Conservation (phyloP, 116 monocot species). For the Cymodocea nodosa region DNA sequence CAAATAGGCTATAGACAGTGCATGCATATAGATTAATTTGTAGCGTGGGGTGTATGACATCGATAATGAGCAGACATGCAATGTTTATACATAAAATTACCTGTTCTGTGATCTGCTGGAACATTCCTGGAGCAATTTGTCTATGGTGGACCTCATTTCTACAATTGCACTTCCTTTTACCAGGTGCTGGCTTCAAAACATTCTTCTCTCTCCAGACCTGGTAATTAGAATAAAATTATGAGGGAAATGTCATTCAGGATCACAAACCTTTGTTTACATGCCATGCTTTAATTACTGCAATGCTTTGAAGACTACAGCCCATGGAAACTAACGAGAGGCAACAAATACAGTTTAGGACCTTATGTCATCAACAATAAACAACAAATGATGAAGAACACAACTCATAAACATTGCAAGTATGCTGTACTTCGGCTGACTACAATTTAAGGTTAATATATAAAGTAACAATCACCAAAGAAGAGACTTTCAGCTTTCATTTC, state of each 20-base stretch:
- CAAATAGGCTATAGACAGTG: background rate
- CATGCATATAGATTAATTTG: background rate
- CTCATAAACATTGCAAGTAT: too few species aligned
- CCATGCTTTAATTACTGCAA: too few species aligned
- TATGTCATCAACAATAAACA: too few species aligned
- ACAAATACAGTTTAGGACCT: too few species aligned
- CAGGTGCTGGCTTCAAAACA: conserved; percentile 91
- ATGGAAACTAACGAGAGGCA: too few species aligned
- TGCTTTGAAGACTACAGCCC: too few species aligned
- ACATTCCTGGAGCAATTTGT: conserved; percentile 99
- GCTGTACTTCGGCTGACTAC: too few species aligned
- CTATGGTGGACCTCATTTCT: conserved; percentile 96
- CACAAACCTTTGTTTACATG: too few species aligned
- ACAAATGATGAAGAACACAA: too few species aligned
- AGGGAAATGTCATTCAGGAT: background rate
- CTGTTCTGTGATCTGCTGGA: conserved; percentile 98
- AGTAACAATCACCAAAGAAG: too few species aligned
- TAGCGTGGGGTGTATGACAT: background rate
- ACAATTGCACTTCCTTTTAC: conserved; percentile 96
- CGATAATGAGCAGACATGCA: background rate
- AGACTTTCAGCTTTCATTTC: too few species aligned
- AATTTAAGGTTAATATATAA: too few species aligned
- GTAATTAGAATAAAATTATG: conserved; percentile 6
- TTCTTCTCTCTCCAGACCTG: conserved; percentile 99
- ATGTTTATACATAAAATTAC: conserved; percentile 20